Evolutionary conservation across 768 basidiomycete genomes (phyloP), one percentile per base, ranked within the genome.

Genomic region (Suillus fuscotomentosus): DNA sequence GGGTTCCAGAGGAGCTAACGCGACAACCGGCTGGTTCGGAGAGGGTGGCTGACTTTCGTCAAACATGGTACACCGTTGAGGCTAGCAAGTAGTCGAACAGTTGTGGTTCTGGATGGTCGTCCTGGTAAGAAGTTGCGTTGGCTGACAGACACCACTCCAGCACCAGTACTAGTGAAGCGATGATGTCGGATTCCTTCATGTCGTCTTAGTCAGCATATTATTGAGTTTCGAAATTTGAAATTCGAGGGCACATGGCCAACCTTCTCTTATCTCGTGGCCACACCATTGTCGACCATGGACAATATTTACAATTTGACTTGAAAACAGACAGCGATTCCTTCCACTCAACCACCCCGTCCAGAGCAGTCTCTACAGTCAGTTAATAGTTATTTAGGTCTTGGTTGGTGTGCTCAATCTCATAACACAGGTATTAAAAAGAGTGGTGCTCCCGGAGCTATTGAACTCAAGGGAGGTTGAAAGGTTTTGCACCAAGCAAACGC

Each of bases 301-400:
- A 24, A 24, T 24, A 71, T 75, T 17, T 75, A 71, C 47, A 66
- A 65, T 0, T 66, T 72, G 3, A 70, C 67, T 9, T 17, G 70
- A 31, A 66, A 67, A 31, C 67, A 69, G 27, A 41, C 61, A 22
- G 64, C 24, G 14, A 34, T 75, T 24, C 39, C 57, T 5, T 17
- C 61, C 39, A 74, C 74, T 1, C 43, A 56, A 4, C 81, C 83
- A 17, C 79, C 83, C 5, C 71, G 79, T 60, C 72, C 80, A 0
- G 77, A 80, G 10, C 82, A 88, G 83, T 90, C 89, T 15, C 76
- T 87, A 62, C 77, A 70, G 88, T 85, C 63, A 54, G 80, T 76
- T 22, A 24, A 20, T 15, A 42, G 50, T 54, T 10, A 20, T 48
- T 17, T 22, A n/a, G 22, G 15, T 24, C 38, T 17, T 5, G 27